Evolutionary conservation across 495 filamentous ascomycete species (phyloP).

Genomic region (Aspergillus haitiensis): DNA sequence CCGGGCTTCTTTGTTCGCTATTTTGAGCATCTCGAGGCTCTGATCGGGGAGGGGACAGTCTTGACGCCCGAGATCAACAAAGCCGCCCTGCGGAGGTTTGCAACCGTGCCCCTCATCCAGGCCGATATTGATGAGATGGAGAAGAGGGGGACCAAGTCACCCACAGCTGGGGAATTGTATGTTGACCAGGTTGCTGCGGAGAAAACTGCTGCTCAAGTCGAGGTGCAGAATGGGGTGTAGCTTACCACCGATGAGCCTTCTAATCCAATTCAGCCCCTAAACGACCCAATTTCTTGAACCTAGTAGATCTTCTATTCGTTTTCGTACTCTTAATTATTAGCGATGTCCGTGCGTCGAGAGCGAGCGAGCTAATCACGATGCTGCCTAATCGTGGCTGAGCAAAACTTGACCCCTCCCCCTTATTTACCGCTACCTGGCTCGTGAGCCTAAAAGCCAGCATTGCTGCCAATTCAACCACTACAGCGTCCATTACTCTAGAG

Average conservation of each 20-base stretch:
- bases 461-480: too few species aligned
- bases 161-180: background rate
- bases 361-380: too few species aligned
- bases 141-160: background rate
- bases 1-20: background rate
- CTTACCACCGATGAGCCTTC: background rate
- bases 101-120: background rate
- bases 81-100: background rate
- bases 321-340: too few species aligned
- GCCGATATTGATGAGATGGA: slow-evolving; percentile 1
- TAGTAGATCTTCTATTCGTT: too few species aligned
- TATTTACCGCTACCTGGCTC: too few species aligned
- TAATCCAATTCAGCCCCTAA: too few species aligned
- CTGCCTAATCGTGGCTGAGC: too few species aligned
- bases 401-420: too few species aligned
- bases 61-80: slow-evolving; percentile 5
- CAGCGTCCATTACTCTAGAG: too few species aligned
- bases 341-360: too few species aligned
- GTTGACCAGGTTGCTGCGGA: background rate
- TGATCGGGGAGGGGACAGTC: background rate
- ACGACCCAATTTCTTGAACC: too few species aligned
- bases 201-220: background rate
- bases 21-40: background rate
- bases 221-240: background rate
- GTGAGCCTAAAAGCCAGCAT: too few species aligned